These are phyloP conservation scores for Paramecium bursaria DNA, from an alignment of 73 alveolate species.

Conservation along the genomic window DNA sequence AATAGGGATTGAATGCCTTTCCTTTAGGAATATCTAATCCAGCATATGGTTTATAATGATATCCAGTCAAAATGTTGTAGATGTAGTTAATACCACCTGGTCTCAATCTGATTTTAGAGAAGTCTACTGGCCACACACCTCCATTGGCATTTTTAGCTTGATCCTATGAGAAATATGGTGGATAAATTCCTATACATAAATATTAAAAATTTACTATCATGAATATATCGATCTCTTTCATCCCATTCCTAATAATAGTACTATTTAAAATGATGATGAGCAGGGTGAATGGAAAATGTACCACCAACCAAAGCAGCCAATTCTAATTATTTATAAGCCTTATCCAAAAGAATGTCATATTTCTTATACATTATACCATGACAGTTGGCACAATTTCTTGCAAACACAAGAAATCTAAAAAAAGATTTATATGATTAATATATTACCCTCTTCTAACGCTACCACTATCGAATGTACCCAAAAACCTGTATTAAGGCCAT, in stretches of 20 bases:
- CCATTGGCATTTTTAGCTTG: constrained; percentile 94
- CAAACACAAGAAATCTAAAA: constrained; percentile 82
- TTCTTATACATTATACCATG: constrained; percentile 93
- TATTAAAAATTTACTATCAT: constrained; percentile 74
- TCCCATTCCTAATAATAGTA: constrained; percentile 95
- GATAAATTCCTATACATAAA: constrained; percentile 71
- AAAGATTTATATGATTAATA: too few relatives aligned
- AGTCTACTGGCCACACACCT: constrained; percentile 95
- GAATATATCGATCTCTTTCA: constrained; percentile 90
- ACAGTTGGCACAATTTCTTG: constrained; percentile 91
- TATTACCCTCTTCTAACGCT: constrained; percentile 92
- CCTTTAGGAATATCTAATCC: constrained; percentile 96
- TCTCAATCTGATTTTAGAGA: constrained; percentile 83
- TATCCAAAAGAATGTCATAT: constrained; percentile 89
- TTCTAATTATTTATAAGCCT: constrained; percentile 92
- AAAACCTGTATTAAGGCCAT: constrained; percentile 93
- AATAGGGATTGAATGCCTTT: constrained; percentile 92
- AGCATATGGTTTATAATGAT: constrained; percentile 90
- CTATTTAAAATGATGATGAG: constrained; percentile 89
- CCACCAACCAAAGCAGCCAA: constrained; percentile 85
- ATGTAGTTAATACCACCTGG: constrained; percentile 92
- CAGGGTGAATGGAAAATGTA: constrained; percentile 88
- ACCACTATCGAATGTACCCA: constrained; percentile 88
- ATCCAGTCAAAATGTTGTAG: constrained; percentile 93
- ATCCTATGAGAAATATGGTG: constrained; percentile 94